Conservation (phyloP, 306 rosid genomes). For the Trifolium dubium region DNA sequence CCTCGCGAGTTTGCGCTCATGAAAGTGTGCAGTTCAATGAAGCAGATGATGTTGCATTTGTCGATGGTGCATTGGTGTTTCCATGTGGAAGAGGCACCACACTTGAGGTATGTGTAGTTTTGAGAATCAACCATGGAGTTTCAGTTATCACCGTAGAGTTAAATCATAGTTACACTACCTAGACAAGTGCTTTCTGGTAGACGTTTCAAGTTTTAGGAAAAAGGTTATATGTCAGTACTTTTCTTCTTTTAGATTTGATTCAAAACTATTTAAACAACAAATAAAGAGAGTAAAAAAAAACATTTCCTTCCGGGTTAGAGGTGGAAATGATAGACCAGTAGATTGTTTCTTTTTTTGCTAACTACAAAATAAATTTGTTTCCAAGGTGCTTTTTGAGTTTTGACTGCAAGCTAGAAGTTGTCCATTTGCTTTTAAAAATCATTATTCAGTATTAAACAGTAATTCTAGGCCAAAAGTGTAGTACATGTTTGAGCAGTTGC, state of each 20-base stretch:
- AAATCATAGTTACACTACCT: constrained; percentile 27
- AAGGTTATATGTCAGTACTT: background rate
- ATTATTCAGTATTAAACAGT: constrained; percentile 14
- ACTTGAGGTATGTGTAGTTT: constrained; percentile 68
- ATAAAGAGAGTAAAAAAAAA: background rate
- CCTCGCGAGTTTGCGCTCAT: constrained; percentile 62
- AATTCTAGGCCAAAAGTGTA: constrained; percentile 4
- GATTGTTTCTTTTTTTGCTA: background rate
- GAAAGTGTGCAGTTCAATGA: constrained; percentile 47
- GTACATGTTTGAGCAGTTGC: constrained; percentile 28
- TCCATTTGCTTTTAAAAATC: constrained; percentile 21
- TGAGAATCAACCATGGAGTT: constrained; percentile 31
- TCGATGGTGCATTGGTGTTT: constrained; percentile 64
- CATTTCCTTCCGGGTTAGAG: constrained; percentile 3
- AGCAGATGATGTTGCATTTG: constrained; percentile 58
- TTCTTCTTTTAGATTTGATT: background rate
- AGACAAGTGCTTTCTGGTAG: constrained; percentile 23
- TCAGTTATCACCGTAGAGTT: constrained; percentile 5
- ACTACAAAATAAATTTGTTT: background rate
- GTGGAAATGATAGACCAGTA: background rate
- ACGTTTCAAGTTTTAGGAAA: constrained; percentile 1
- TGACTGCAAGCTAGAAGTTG: constrained; percentile 17
- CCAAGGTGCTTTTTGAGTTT: background rate
- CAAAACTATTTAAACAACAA: background rate
- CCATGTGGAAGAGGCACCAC: constrained; percentile 70